A percentile compares a stretch with the other conserved stretches of the same genome.
phyloP scores from a whole-genome alignment of 768 basidiomycete species.

The Kwoniella sp. region DNA sequence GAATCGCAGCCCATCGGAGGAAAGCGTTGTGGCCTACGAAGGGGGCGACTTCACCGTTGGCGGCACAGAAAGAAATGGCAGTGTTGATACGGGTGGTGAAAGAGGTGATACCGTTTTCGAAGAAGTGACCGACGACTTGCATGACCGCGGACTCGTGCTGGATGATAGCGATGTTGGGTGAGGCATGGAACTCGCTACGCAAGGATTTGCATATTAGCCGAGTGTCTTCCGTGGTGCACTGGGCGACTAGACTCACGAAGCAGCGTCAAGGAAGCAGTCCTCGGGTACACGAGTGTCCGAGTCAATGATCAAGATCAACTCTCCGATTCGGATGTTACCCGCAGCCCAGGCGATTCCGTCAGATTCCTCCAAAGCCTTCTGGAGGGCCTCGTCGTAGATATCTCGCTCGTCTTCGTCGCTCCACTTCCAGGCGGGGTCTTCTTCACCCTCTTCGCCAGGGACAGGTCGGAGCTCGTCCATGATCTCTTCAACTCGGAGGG shows the following conservation, averaged over 20 bases:
- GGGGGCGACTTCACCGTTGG: constrained; percentile 49
- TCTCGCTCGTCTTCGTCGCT: constrained; percentile 69
- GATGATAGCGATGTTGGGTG: constrained; percentile 82
- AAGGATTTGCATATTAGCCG: constrained; percentile 10
- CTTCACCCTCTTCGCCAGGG: constrained; percentile 47
- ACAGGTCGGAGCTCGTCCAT: constrained; percentile 61
- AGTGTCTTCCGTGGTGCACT: too few species aligned
- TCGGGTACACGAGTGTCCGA: constrained; percentile 79
- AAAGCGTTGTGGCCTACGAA: constrained; percentile 64
- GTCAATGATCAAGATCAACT: constrained; percentile 75
- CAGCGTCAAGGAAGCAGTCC: constrained; percentile 87
- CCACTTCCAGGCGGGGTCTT: constrained; percentile 55
- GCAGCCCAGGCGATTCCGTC: constrained; percentile 72
- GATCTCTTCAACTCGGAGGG: constrained; percentile 65
- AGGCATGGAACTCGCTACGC: constrained; percentile 71
- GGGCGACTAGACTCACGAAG: constrained; percentile 50
- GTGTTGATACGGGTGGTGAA: constrained; percentile 82
- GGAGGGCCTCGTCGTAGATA: constrained; percentile 70
- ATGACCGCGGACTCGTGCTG: constrained; percentile 50
- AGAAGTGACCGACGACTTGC: constrained; percentile 62
- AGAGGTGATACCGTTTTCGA: constrained; percentile 58
- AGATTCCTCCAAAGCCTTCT: constrained; percentile 71
- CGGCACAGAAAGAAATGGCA: constrained; percentile 54
- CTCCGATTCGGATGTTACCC: constrained; percentile 65
- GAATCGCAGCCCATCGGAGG: constrained; percentile 82